A percentile compares a stretch with the other conserved stretches of the same genome.
These are phyloP conservation scores for Agapanthus africanus DNA, from an alignment of 106 monocot genomes.

Conservation along the genomic window DNA sequence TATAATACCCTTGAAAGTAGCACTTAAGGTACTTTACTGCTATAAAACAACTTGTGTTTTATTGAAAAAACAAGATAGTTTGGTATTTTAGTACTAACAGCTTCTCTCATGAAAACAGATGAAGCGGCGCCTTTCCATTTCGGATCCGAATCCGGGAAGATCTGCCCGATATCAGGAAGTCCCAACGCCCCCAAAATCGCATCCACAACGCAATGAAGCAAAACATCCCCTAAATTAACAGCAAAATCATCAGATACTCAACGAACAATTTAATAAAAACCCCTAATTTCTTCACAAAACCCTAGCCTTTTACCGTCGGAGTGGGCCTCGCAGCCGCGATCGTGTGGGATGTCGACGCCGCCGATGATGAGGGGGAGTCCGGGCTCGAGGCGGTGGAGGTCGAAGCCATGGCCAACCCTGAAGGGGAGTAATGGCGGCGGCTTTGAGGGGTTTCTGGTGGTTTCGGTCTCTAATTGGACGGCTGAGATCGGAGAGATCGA, in stretches of 20 bases:
- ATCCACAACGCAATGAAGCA: conserved; percentile 98
- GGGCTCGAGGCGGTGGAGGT: conserved; percentile 94
- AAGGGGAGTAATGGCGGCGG: conserved; percentile 63
- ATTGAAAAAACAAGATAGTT: too few relatives aligned
- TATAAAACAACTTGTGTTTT: too few relatives aligned
- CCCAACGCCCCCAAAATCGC: conserved; percentile 93
- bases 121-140: conserved; percentile 86
- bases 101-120: conserved; percentile 81
- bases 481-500: conserved; percentile 2
- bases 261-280: background rate
- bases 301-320: conserved; percentile 84
- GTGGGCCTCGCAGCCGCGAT: conserved; percentile 91
- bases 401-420: conserved; percentile 91
- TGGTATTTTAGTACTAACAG: too few relatives aligned
- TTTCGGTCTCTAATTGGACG: conserved; percentile 6
- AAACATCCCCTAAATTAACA: conserved; percentile 96
- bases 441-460: conserved; percentile 1
- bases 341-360: conserved; percentile 84
- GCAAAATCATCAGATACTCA: too few relatives aligned
- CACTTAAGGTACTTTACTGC: too few relatives aligned
- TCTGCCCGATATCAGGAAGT: conserved; percentile 91
- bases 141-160: conserved; percentile 89
- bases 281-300: background rate
- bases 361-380: conserved; percentile 95
- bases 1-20: too few relatives aligned